Base-by-base conservation (phyloP, 2,329 filamentous ascomycete genomes). In the Penicillium sp. region DNA sequence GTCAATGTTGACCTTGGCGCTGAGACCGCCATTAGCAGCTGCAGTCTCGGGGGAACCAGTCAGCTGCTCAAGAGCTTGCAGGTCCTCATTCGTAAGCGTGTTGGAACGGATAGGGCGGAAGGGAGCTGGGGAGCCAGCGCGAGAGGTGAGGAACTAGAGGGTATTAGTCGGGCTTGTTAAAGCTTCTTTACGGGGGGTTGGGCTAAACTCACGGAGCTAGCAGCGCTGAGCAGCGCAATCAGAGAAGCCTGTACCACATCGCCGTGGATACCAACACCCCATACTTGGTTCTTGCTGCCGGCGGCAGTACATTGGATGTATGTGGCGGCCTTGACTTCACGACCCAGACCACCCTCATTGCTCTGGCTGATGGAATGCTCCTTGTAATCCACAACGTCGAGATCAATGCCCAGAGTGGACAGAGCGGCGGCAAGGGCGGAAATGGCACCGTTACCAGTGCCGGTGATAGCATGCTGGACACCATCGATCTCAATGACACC, bases 361-460 rank as follows among this genome's bases (percentile, higher is more conserved):
- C 51, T 53, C 38, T 53, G 51, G 51, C 51, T 53, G 25, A 98
- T 92, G 31, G 93, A 90, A 78, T 98, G 94, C 77, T 98, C 95
- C 82, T 96, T 96, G 82, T 98, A 98, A 75, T 97, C 92, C 48
- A 88, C 86, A 54, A 98, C 92, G 72, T 98, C 94, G 25, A 98
- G 82, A 71, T 96, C 89, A 64, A 98, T 89, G 59, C 91, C 91
- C 37, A 98, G 79, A 15, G 83, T 83, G 68, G 86, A 86, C 45
- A 99, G 83, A 15, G 93, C 94, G 69, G 92, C 88, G 1, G 91
- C 91, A 71, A 98, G 80, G 63, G 90, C 91, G 3, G 92, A 97
- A 69, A 98, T 91, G 37, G 94, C 92, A 71, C 94, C 94, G 72
- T 93, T 96, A 37, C 94, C 94, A 10, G 88, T 85, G 62, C 95